Conservation (phyloP, 225 moss, liverwort and hornwort genomes). For the Ulota crispa region DNA sequence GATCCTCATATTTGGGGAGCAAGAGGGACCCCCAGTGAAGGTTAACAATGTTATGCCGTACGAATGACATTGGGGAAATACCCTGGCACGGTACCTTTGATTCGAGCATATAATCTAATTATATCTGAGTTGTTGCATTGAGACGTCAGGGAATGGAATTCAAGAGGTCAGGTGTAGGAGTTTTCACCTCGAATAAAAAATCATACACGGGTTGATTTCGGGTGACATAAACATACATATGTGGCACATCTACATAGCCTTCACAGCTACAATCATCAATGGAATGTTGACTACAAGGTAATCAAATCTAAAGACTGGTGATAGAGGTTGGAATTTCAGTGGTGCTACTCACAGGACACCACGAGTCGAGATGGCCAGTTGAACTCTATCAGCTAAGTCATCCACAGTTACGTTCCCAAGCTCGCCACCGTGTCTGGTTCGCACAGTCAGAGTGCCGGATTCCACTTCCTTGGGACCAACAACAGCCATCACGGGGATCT, state of each 20-base stretch:
- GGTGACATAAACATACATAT: constrained; percentile 25
- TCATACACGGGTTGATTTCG: constrained; percentile 9
- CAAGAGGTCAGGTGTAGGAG: background rate
- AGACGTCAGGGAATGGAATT: background rate
- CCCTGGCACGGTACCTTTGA: background rate
- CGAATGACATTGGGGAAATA: background rate
- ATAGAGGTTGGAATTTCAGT: background rate
- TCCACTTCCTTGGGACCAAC: constrained; percentile 97
- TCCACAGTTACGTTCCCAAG: constrained; percentile 70
- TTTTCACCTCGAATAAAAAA: background rate
- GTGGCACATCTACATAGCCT: constrained; percentile 14
- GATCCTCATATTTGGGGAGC: no score
- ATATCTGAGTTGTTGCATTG: background rate
- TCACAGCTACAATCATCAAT: constrained; percentile 5
- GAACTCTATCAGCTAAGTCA: constrained; percentile 70
- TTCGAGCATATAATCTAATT: background rate
- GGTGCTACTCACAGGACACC: constrained; percentile 64
- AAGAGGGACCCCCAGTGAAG: no score
- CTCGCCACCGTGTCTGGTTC: constrained; percentile 97
- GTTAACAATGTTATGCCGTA: no score
- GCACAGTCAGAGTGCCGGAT: constrained; percentile 70
- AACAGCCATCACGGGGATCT: constrained; percentile 96
- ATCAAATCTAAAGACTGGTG: background rate
- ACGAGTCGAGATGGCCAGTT: constrained; percentile 65
- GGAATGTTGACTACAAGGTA: constrained; percentile 15